Evolutionary conservation across 2,329 filamentous ascomycete genomes (phyloP), one percentile per base, ranked within the genome.

Genomic region (Emydomyces testavorans): DNA sequence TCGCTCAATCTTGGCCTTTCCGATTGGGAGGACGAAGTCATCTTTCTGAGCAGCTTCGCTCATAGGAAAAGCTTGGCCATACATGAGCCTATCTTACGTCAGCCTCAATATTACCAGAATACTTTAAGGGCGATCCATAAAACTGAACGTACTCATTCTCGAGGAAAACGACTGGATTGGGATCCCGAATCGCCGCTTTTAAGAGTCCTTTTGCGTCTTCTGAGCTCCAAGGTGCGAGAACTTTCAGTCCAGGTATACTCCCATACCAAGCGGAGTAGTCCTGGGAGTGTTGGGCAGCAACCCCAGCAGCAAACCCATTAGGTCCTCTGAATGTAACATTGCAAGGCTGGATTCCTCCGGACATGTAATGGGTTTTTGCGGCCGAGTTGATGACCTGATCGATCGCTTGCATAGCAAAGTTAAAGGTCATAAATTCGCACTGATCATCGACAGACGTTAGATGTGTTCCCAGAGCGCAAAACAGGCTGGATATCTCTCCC

Each of bases 381-480:
- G 77, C 92, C 42, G 90, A 96, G 81, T 98, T 98, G 80, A 98
- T 89, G 66, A 98, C 86, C 70, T 98, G 92, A 69, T 98, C 92
- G 70, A 98, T 98, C 66, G 92, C 87, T 75, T 98, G 92, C 92
- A 98, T 98, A 70, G 92, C 90, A 67, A 96, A 96, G 80, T 98
- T 98, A 81, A 94, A 96, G 63, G 92, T 98, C 92, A 98, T 98
- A 78, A 98, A 98, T 75, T 98, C 92, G 79, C 85, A 92, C 86
- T 92, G 54, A 38, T 36, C 15, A 34, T 28, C 36, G 5, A 18
- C 24, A 18, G 6, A 20, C 7, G 37, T 42, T 11, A 24, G 35
- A 35, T 13, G 4, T 11, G 24, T 13, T 37, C 18, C 5, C 4
- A 21, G 29, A 18, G 34, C 29, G 5, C 15, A 36, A 11, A 6